phyloP scores from a whole-genome alignment of 2,329 filamentous ascomycete species.

The Sporothrix variecibatus region DNA sequence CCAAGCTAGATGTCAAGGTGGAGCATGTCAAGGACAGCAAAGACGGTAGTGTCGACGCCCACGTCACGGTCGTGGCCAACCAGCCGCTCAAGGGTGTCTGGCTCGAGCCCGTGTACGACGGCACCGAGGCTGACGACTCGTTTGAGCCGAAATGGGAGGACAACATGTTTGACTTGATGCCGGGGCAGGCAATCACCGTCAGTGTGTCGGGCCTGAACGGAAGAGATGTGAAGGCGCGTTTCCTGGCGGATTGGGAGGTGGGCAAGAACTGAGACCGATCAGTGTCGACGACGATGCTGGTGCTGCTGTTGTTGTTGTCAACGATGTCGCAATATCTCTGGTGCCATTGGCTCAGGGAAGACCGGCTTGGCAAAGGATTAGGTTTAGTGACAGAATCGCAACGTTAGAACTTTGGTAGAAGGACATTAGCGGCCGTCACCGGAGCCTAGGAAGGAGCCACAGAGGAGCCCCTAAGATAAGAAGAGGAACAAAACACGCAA shows the following conservation, averaged over 20 bases:
- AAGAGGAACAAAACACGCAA: not conserved
- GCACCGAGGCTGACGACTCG: not conserved
- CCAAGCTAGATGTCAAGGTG: constrained; percentile 41
- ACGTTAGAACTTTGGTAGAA: no score
- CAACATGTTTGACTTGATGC: constrained; percentile 25
- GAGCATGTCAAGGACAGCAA: not conserved
- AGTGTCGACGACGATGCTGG: not conserved
- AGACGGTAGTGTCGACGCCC: not conserved
- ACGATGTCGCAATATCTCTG: not conserved
- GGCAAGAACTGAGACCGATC: not conserved
- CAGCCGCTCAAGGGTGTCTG: constrained; percentile 20
- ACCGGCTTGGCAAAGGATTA: not conserved
- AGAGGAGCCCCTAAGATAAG: not conserved
- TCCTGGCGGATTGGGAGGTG: constrained; percentile 18
- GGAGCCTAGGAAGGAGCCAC: not conserved
- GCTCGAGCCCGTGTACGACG: constrained; percentile 21
- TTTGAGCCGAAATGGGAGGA: constrained; percentile 19
- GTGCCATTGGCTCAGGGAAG: constrained; percentile 8
- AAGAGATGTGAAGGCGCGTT: not conserved
- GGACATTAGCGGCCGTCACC: not conserved
- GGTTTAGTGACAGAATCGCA: not conserved
- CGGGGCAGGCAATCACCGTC: not conserved
- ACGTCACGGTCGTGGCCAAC: not conserved
- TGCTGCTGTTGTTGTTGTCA: not conserved
- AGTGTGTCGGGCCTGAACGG: constrained; percentile 10